These are phyloP conservation scores for Epichloe bromicola DNA, from an alignment of 2,329 filamentous ascomycete genomes.

Conservation along the genomic window DNA sequence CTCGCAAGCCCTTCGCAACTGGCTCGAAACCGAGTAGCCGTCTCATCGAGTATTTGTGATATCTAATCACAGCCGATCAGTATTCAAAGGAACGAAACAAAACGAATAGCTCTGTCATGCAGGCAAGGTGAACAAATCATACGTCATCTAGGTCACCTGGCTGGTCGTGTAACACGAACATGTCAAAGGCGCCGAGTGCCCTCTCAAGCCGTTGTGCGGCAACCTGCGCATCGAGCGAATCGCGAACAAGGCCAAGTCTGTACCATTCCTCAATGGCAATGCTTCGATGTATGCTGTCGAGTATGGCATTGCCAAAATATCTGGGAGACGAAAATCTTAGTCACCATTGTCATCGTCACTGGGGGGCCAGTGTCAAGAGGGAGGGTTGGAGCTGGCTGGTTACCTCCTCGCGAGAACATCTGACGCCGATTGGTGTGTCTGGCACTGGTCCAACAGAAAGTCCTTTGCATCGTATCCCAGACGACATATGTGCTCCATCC, in stretches of 20 bases:
- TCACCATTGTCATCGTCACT: neutral
- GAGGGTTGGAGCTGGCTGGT: conserved; percentile 5
- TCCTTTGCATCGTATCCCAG: conserved; percentile 85
- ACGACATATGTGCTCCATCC: conserved; percentile 56
- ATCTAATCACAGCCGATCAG: conserved; percentile 31
- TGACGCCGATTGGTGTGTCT: conserved; percentile 42
- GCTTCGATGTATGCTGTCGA: conserved; percentile 70
- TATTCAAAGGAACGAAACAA: neutral
- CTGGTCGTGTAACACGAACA: conserved; percentile 69
- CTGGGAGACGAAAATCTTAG: conserved; percentile 25
- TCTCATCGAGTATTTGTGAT: conserved; percentile 47
- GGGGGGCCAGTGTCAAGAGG: neutral
- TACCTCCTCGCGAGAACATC: conserved; percentile 67
- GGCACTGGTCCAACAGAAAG: conserved; percentile 55
- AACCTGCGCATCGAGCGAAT: conserved; percentile 19
- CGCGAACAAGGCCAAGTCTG: conserved; percentile 19
- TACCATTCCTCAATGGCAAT: conserved; percentile 69
- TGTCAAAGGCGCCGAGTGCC: conserved; percentile 71
- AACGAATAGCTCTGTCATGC: neutral
- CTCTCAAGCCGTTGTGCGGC: conserved; percentile 45
- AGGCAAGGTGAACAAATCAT: conserved; percentile 13
- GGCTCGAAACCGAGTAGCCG: conserved; percentile 42
- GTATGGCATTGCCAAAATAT: conserved; percentile 60
- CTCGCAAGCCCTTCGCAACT: conserved; percentile 39
- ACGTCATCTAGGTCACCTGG: conserved; percentile 64